Evolutionary conservation across 2,329 filamentous ascomycete genomes (phyloP), one percentile per base, ranked within the genome.

Genomic region (Helotiales sp.): DNA sequence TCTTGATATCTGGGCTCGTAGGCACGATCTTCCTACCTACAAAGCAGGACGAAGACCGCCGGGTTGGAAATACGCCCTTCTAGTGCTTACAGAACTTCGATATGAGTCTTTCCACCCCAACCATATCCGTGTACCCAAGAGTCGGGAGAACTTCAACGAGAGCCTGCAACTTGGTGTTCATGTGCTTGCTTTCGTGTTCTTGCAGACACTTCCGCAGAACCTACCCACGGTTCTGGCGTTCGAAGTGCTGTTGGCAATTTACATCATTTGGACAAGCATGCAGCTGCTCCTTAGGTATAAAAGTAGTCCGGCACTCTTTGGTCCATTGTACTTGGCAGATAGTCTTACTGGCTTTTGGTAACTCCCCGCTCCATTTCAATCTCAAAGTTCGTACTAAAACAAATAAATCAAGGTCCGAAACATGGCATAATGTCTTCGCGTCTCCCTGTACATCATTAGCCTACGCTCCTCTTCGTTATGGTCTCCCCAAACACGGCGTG

Each of bases 81-180:
- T 75, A 10, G 55, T 73, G 15, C 59, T 76, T 10, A 76, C 72
- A 1, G 74, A 77, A 61, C 64, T 77, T 9, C 72, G 75, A 51
- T 76, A 76, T 61, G 75, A 77, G 55, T 75, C 73, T 15, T 77
- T 77, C 63, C 72, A 69, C 1, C 75, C 75, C 50, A 77, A 76
- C 57, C 67, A 71, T 48, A 69, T 75, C 50, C 69, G 73, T 4
- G 62, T 70, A 5, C 61, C 71, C 1, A 63, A 52, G 27, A 53
- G 65, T 3, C 66, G 66, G 24, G 66, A 70, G 31, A 70, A 70
- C 36, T 75, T 75, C 59, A 74, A 68, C 38, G 75, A 77, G 55
- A 62, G 63, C 4, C 51, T 68, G 6, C 71, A 76, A 50, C 65
- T 75, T 2, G 62, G 66, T 12, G 64, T 76, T 33, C 75, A 76